phyloP scores from a whole-genome alignment of 2,329 filamentous ascomycete genomes.

The Xylaria hypoxylon region DNA sequence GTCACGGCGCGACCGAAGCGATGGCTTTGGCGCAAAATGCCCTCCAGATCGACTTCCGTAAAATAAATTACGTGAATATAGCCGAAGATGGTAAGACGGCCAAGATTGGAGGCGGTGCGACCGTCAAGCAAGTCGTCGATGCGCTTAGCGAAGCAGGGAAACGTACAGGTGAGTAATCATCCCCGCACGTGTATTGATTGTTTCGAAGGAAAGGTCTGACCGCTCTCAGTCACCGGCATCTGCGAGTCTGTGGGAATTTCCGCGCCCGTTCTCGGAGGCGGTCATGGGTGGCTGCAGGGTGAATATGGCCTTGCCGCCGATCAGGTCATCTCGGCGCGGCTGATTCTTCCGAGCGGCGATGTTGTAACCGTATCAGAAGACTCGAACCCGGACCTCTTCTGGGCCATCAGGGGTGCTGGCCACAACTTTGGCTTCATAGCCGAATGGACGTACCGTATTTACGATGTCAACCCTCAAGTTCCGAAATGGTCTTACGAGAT shows the following conservation, averaged over 20 bases:
- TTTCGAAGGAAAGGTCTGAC: too few species aligned
- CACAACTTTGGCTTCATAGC: slow-evolving; percentile 42
- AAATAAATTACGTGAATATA: slow-evolving; percentile 45
- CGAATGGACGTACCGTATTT: slow-evolving; percentile 33
- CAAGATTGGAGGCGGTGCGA: slow-evolving; percentile 50
- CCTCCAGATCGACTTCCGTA: slow-evolving; percentile 43
- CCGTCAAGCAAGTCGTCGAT: slow-evolving; percentile 45
- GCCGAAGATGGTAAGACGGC: slow-evolving; percentile 47
- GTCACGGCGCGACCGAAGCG: slow-evolving; percentile 43
- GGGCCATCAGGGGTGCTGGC: slow-evolving; percentile 39
- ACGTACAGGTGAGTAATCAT: slow-evolving; percentile 41
- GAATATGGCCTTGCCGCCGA: slow-evolving; percentile 40
- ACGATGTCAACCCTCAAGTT: slow-evolving; percentile 30
- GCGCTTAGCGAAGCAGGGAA: slow-evolving; percentile 50
- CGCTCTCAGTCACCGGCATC: slow-evolving; percentile 58
- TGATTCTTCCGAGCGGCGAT: slow-evolving; percentile 35
- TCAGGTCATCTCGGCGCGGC: slow-evolving; percentile 36
- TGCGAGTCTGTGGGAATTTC: slow-evolving; percentile 65
- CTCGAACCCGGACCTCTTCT: slow-evolving; percentile 48
- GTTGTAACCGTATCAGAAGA: slow-evolving; percentile 34
- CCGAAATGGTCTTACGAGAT: slow-evolving; percentile 38
- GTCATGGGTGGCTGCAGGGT: slow-evolving; percentile 50
- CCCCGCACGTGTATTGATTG: too few species aligned
- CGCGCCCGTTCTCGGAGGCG: slow-evolving; percentile 59
- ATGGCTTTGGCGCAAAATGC: slow-evolving; percentile 37